Percentiles rank a stretch among this genome's conserved stretches.
Conservation (phyloP, 768 basidiomycete species). For the Trametes cingulata region DNA sequence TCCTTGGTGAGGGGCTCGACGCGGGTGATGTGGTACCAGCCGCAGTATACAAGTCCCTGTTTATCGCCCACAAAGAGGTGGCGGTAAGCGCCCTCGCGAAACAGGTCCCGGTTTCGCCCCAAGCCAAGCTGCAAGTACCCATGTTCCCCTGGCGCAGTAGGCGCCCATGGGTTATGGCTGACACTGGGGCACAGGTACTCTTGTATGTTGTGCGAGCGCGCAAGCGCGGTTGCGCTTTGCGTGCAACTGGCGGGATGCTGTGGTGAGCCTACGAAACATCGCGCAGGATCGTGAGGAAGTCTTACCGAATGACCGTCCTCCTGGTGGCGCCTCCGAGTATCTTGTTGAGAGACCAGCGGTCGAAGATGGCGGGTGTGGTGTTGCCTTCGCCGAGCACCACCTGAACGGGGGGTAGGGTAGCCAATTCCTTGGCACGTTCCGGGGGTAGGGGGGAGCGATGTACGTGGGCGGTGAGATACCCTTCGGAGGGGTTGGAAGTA, state of each 20-base stretch:
- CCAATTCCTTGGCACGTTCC: constrained; percentile 28
- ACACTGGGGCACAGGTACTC: constrained; percentile 52
- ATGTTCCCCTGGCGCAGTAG: constrained; percentile 47
- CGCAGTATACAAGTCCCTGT: constrained; percentile 47
- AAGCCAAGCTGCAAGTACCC: constrained; percentile 60
- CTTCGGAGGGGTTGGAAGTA: too few species aligned
- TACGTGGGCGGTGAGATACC: too few species aligned
- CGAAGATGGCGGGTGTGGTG: constrained; percentile 37
- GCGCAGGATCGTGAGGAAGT: too few species aligned
- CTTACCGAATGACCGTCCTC: constrained; percentile 21
- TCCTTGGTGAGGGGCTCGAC: constrained; percentile 40
- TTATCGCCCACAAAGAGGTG: constrained; percentile 49
- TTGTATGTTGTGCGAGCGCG: constrained; percentile 35
- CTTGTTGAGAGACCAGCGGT: constrained; percentile 39
- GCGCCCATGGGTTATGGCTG: constrained; percentile 57
- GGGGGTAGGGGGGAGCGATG: constrained; percentile 23
- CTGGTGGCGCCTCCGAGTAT: constrained; percentile 43
- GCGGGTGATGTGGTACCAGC: constrained; percentile 46
- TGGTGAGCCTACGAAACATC: too few species aligned
- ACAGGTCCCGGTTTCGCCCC: constrained; percentile 44
- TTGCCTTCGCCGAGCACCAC: constrained; percentile 25
- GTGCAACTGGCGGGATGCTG: constrained; percentile 5
- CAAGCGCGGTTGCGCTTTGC: constrained; percentile 28
- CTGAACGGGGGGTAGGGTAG: constrained; percentile 28
- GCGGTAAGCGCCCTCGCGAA: constrained; percentile 40